phyloP scores from a whole-genome alignment of 192 early-diverging fungal species.

The Gigaspora rosea region DNA sequence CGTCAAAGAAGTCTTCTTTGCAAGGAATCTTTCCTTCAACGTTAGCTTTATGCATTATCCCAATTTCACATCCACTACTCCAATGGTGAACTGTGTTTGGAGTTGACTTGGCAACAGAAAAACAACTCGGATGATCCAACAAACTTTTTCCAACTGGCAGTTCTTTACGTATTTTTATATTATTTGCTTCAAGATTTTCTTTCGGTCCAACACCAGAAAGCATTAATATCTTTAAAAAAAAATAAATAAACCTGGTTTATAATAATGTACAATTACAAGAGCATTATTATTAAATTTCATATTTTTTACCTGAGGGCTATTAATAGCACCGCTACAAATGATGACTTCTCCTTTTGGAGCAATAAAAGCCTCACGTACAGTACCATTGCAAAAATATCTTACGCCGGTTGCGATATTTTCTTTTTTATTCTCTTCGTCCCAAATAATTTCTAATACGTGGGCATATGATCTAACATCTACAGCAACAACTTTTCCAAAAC shows the following conservation, averaged over 20 bases:
- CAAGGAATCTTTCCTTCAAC: not conserved
- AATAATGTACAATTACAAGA: not conserved
- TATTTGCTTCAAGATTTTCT: not conserved
- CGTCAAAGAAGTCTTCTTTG: not conserved
- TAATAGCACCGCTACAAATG: not conserved
- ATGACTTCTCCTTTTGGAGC: slow-evolving; percentile 11
- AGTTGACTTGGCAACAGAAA: not conserved
- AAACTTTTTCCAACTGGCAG: not conserved
- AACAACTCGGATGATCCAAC: not conserved
- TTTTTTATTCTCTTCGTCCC: not conserved
- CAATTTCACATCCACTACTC: not conserved
- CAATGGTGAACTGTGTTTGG: not conserved
- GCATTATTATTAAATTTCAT: not conserved
- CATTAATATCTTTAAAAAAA: slow-evolving; percentile 5
- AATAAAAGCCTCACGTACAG: not conserved
- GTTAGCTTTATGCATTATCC: not conserved
- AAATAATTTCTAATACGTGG: not conserved
- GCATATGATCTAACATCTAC: not conserved
- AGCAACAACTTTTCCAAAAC: not conserved
- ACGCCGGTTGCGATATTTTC: not conserved
- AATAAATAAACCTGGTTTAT: not conserved
- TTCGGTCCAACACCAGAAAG: not conserved
- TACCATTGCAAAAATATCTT: not conserved
- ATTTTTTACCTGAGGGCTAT: slow-evolving; percentile 1
- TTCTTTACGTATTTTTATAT: slow-evolving; percentile 12